Conservation (phyloP, 768 basidiomycete species). For the Tricholoma saponaceum region DNA sequence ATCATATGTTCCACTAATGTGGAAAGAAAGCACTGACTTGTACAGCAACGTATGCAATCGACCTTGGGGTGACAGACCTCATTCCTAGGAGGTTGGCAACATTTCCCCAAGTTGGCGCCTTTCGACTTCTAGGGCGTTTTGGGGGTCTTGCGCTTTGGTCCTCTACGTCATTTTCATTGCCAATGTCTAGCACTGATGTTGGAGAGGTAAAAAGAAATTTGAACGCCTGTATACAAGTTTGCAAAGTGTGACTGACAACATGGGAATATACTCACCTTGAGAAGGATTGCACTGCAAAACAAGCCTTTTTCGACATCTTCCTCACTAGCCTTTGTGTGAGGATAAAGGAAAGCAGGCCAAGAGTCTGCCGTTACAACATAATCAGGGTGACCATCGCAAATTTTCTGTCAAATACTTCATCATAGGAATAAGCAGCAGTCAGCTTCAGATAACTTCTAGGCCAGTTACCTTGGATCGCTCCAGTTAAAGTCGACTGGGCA, state of each 20-base stretch:
- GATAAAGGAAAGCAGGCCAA: constrained; percentile 8
- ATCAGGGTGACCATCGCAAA: constrained; percentile 8
- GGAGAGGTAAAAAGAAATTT: constrained; percentile 18
- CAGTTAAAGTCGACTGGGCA: constrained; percentile 17
- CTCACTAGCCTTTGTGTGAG: neutral
- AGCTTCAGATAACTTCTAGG: neutral
- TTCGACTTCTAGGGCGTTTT: neutral
- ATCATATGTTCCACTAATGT: too few relatives aligned
- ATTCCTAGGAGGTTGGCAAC: constrained; percentile 9
- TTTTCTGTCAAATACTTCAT: neutral
- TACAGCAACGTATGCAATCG: constrained; percentile 20
- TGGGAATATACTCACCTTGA: constrained; percentile 10
- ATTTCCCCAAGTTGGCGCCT: neutral
- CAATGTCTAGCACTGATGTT: constrained; percentile 7
- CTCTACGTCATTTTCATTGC: neutral
- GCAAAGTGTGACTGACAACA: too few relatives aligned
- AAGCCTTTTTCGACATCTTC: constrained; percentile 8
- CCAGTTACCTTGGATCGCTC: constrained; percentile 14
- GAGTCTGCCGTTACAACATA: constrained; percentile 1
- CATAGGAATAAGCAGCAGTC: neutral
- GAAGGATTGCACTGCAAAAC: constrained; percentile 5
- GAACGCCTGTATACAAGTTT: too few relatives aligned
- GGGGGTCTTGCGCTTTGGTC: neutral
- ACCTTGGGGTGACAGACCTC: constrained; percentile 12
- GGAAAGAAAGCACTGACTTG: too few relatives aligned